Base-by-base conservation (phyloP, 2,329 filamentous ascomycete species). In the Beauveria medogensis region DNA sequence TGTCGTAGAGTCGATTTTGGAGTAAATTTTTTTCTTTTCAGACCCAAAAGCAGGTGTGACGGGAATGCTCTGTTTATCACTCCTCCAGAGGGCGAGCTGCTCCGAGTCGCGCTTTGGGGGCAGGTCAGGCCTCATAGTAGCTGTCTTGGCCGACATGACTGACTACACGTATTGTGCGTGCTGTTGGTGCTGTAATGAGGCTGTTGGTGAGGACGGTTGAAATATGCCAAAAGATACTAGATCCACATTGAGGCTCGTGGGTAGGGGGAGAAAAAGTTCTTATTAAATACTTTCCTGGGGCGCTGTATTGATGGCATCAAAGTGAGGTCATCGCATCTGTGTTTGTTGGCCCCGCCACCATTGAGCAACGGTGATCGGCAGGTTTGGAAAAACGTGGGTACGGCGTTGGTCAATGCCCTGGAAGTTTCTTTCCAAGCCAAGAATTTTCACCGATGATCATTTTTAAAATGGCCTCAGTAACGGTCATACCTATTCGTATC, bases 321-420 rank as follows among this genome's bases (percentile, higher is more conserved):
- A 20, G 53, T 61, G 59, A 61, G 53, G 59, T 61, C 59, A 57
- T 61, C 44, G 52, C 34, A 6, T 18, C 8, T 14, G n/a, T 37
- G 10, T 48, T n/a, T 57, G 43, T 40, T 40, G 30, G 55, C 14
- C 7, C 7, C 43, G 55, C 55, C 55, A 48, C 8, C 22, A 22
- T 51, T 30, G 28, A 34, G 16, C 28, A 57, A 57, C 55, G 55
- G 44, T 16, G 55, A 57, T 57, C 55, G n/a, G 43, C 55, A 22
- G 34, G 12, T 12, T 22, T 20, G 16, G 43, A 44, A 57, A 37
- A 47, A 47, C 20, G 40, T 18, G 28, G 20, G 12, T 12, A 22
- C 5, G 40, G 9, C 26, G 43, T 28, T 41, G 14, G 16, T 26
- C 7, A 12, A 40, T 56, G 14, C 30, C 30, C 16, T 48, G 30